These are phyloP conservation scores for Aspergillus nomiae DNA, from an alignment of 2,329 filamentous ascomycete genomes.

Conservation along the genomic window DNA sequence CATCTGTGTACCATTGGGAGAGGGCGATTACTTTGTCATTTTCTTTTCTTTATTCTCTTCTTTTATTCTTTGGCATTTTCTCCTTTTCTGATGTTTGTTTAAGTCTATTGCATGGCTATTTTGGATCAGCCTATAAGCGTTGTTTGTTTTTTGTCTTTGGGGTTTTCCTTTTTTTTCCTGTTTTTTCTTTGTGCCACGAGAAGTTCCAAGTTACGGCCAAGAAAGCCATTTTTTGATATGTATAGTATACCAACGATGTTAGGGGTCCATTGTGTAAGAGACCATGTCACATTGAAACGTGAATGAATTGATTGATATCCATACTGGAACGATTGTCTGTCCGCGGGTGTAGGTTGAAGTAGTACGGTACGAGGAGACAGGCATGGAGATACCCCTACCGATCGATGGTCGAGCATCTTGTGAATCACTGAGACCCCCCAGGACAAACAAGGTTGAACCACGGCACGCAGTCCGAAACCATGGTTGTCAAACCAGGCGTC, in stretches of 20 bases:
- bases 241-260: slow-evolving; percentile 8
- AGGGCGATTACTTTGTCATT: background rate
- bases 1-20: slow-evolving; percentile 1
- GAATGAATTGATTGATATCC: slow-evolving; percentile 9
- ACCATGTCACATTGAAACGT: slow-evolving; percentile 1
- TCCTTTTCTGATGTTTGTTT: background rate
- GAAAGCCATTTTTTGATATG: background rate
- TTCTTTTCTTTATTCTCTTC: background rate
- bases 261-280: background rate
- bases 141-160: background rate
- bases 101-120: background rate
- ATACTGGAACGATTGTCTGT: background rate
- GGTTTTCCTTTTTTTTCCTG: background rate
- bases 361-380: background rate
- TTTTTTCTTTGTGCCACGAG: background rate
- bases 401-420: background rate
- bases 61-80: background rate
- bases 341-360: background rate
- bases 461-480: slow-evolving; percentile 5
- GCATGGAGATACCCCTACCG: background rate
- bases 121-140: background rate
- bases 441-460: slow-evolving; percentile 10
- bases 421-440: background rate
- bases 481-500: background rate
- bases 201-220: background rate